Evolutionary conservation across 805 yeast species (phyloP).

Genomic region (Starmerella vitae): DNA sequence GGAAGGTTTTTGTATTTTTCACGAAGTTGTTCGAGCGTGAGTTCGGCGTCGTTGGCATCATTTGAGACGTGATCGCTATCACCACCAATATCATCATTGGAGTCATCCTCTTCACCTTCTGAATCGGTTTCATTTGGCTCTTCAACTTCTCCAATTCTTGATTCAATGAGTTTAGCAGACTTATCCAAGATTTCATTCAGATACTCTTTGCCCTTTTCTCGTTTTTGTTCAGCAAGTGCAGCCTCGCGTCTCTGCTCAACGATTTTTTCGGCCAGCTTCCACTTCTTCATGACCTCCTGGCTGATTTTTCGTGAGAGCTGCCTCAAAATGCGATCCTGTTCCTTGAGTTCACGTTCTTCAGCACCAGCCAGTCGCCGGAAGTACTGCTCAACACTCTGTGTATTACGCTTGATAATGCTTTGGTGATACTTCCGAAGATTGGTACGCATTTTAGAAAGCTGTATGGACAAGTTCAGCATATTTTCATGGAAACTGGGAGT

Average conservation of each 20-base stretch:
- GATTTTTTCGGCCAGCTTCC: slow-evolving; percentile 74
- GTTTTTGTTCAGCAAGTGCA: slow-evolving; percentile 51
- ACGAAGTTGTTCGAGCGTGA: slow-evolving; percentile 43
- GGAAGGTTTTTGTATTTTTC: slow-evolving; percentile 40
- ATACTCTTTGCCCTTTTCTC: slow-evolving; percentile 73
- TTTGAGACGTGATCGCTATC: slow-evolving; percentile 19
- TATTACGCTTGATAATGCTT: slow-evolving; percentile 55
- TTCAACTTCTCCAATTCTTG: slow-evolving; percentile 45
- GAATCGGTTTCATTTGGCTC: slow-evolving; percentile 25
- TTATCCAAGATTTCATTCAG: slow-evolving; percentile 78
- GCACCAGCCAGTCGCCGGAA: slow-evolving; percentile 80
- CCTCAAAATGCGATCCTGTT: slow-evolving; percentile 54
- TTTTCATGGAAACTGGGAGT: slow-evolving; percentile 53
- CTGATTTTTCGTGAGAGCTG: slow-evolving; percentile 69
- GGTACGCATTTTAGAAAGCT: slow-evolving; percentile 54
- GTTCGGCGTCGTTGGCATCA: slow-evolving; percentile 34
- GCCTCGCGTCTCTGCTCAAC: slow-evolving; percentile 63
- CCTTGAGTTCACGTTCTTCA: slow-evolving; percentile 65
- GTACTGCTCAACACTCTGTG: slow-evolving; percentile 73
- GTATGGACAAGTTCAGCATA: slow-evolving; percentile 59
- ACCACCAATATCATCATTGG: slow-evolving; percentile 20
- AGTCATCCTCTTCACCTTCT: slow-evolving; percentile 24
- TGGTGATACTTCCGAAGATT: slow-evolving; percentile 52
- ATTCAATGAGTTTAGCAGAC: slow-evolving; percentile 78
- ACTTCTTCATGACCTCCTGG: slow-evolving; percentile 73